phyloP scores from a whole-genome alignment of 1,139 yeast genomes.

The Pichia sp. region DNA sequence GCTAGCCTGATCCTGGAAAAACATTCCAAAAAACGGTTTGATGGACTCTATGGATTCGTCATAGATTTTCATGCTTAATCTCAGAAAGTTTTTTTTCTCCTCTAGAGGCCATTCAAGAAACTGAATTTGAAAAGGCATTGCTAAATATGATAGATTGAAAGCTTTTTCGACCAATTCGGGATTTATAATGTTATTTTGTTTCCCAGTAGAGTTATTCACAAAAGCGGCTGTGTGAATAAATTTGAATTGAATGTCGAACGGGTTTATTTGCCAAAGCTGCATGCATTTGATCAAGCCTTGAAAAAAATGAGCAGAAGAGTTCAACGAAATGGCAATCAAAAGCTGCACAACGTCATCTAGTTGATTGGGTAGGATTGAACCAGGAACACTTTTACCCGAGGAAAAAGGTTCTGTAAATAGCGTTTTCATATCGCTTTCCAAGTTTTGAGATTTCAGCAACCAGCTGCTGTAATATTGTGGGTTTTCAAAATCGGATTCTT shows the following conservation, averaged over 20 bases:
- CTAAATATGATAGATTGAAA: slow-evolving; percentile 22
- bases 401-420: slow-evolving; percentile 7
- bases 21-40: slow-evolving; percentile 12
- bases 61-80: slow-evolving; percentile 17
- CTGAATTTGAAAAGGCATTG: slow-evolving; percentile 25
- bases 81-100: slow-evolving; percentile 15
- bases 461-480: slow-evolving; percentile 22
- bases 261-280: slow-evolving; percentile 30
- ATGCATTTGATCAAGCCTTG: slow-evolving; percentile 26
- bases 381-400: not conserved
- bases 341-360: slow-evolving; percentile 9
- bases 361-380: slow-evolving; percentile 15
- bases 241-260: slow-evolving; percentile 23
- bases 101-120: slow-evolving; percentile 27
- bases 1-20: slow-evolving; percentile 22
- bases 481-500: slow-evolving; percentile 22
- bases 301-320: slow-evolving; percentile 23
- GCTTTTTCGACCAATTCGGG: slow-evolving; percentile 23
- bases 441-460: slow-evolving; percentile 18
- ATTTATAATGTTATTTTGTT: slow-evolving; percentile 12
- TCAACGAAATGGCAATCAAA: slow-evolving; percentile 17
- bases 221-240: slow-evolving; percentile 13
- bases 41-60: slow-evolving; percentile 16
- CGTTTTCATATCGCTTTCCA: slow-evolving; percentile 15
- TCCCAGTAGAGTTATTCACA: slow-evolving; percentile 1